A percentile compares a stretch with the other conserved stretches of the same genome.
Evolutionary conservation across 2,329 filamentous ascomycete species (phyloP).

Genomic region (Neofusicoccum sp.): DNA sequence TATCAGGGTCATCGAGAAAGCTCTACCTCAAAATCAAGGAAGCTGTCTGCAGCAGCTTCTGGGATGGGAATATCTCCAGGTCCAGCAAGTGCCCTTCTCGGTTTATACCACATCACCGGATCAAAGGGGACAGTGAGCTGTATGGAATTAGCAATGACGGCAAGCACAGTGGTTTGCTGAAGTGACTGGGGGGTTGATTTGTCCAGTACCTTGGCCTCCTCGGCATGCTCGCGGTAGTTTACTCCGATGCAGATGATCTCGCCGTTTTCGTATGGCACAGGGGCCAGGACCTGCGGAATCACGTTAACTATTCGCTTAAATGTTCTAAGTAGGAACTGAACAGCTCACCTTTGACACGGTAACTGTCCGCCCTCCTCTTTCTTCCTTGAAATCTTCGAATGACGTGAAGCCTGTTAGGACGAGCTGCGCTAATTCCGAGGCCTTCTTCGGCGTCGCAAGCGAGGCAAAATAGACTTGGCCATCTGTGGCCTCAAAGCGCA

Average conservation of each 20-base stretch:
- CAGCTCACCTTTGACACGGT: neutral
- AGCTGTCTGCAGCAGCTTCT: slow-evolving; percentile 28
- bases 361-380: neutral
- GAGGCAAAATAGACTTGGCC: neutral
- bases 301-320: neutral
- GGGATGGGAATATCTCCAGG: slow-evolving; percentile 23
- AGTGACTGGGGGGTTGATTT: neutral
- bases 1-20: neutral
- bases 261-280: slow-evolving; percentile 28
- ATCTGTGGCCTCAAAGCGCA: neutral
- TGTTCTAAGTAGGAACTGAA: neutral
- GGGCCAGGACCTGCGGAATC: neutral
- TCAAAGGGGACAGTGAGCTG: slow-evolving; percentile 15
- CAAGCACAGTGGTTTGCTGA: neutral
- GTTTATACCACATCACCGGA: slow-evolving; percentile 27
- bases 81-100: slow-evolving; percentile 20
- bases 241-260: slow-evolving; percentile 1
- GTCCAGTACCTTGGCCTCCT: neutral
- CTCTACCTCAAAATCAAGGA: neutral
- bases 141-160: neutral
- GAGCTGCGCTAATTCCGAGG: neutral
- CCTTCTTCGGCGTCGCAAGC: neutral
- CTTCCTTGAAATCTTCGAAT: neutral
- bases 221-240: neutral
- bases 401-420: neutral